Conservation (phyloP, 805 yeast species). For the Ogataea minuta region DNA sequence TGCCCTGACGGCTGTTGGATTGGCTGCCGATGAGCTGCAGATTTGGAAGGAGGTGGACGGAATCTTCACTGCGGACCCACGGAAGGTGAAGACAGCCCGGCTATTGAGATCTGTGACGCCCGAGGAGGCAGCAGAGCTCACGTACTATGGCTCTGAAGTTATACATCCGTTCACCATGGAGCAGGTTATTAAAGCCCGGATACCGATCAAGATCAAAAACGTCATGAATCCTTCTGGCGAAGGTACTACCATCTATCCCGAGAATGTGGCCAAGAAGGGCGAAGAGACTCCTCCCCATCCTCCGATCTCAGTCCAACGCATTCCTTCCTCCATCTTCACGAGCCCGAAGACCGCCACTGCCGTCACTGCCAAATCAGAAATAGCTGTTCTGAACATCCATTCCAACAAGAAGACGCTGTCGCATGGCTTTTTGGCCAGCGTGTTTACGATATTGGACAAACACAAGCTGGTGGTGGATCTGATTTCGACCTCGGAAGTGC, state of each 20-base stretch:
- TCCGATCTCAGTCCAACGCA: slow-evolving; percentile 66
- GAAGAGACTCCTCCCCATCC: slow-evolving; percentile 94
- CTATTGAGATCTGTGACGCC: slow-evolving; percentile 88
- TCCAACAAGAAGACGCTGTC: slow-evolving; percentile 90
- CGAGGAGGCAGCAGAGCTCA: slow-evolving; percentile 97
- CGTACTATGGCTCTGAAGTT: slow-evolving; percentile 96
- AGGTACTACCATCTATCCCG: slow-evolving; percentile 95
- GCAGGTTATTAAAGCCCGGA: slow-evolving; percentile 93
- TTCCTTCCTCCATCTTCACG: slow-evolving; percentile 38
- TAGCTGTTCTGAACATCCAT: slow-evolving; percentile 88
- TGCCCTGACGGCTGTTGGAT: slow-evolving; percentile 91
- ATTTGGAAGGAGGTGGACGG: slow-evolving; percentile 99
- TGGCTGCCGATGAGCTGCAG: slow-evolving; percentile 89
- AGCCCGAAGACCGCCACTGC: slow-evolving; percentile 83
- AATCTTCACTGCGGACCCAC: slow-evolving; percentile 96
- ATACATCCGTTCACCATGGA: slow-evolving; percentile 99
- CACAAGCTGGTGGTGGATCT: slow-evolving; percentile 88
- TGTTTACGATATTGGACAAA: slow-evolving; percentile 81
- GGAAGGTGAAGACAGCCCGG: slow-evolving; percentile 89
- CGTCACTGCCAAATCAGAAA: slow-evolving; percentile 90
- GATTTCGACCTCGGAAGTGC: slow-evolving; percentile 96
- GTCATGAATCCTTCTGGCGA: slow-evolving; percentile 91
- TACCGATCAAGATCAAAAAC: slow-evolving; percentile 95
- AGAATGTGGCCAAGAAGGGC: slow-evolving; percentile 79
- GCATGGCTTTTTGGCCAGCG: slow-evolving; percentile 92